Evolutionary conservation across 768 basidiomycete species (phyloP).

Genomic region (Lentinula lateritia): DNA sequence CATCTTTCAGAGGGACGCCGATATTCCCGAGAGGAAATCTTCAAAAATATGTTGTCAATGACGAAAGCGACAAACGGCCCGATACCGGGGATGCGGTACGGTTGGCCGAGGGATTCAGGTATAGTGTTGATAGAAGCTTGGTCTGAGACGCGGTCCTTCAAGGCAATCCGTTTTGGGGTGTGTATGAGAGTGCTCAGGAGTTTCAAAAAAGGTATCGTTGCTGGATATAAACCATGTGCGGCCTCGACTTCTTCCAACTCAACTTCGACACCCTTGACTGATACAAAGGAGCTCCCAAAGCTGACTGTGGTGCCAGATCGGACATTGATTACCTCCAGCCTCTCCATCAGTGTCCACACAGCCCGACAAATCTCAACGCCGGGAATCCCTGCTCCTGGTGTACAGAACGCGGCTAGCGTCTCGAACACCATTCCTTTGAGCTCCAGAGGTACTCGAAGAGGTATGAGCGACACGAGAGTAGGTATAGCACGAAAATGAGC

Average conservation of each 20-base stretch:
- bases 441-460: conserved; percentile 80
- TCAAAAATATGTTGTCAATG: conserved; percentile 82
- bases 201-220: conserved; percentile 83
- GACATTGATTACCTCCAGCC: conserved; percentile 77
- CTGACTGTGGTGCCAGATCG: conserved; percentile 36
- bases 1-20: conserved; percentile 72
- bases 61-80: conserved; percentile 83
- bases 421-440: conserved; percentile 84
- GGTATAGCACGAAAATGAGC: conserved; percentile 78
- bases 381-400: conserved; percentile 65
- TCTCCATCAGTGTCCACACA: conserved; percentile 83
- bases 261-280: conserved; percentile 75
- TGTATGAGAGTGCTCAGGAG: conserved; percentile 82
- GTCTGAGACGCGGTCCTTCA: conserved; percentile 55
- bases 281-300: conserved; percentile 39
- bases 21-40: conserved; percentile 72
- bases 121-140: conserved; percentile 63
- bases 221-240: conserved; percentile 71
- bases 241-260: conserved; percentile 89
- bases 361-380: conserved; percentile 79
- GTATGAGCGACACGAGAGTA: conserved; percentile 72
- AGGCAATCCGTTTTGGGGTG: conserved; percentile 66
- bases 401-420: conserved; percentile 76
- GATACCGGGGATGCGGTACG: conserved; percentile 76
- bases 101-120: conserved; percentile 74